Conservation (phyloP, 106 monocot genomes). For the Dioscorea zingiberensis region DNA sequence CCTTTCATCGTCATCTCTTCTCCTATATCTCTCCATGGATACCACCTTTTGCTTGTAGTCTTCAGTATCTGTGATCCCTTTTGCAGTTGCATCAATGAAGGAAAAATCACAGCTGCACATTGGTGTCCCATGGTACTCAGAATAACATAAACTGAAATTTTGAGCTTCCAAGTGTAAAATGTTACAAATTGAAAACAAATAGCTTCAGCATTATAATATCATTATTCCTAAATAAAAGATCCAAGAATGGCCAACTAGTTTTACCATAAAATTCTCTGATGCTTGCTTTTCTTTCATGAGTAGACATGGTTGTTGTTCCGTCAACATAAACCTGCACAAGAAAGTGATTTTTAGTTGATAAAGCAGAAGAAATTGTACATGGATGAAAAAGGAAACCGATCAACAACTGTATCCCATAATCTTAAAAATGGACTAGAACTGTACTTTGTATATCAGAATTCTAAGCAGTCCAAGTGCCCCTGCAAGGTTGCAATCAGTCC, state of each 20-base stretch:
- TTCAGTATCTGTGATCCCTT: conserved; percentile 81
- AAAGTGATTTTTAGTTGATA: background rate
- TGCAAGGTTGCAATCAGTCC: conserved; percentile 86
- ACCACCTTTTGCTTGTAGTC: conserved; percentile 74
- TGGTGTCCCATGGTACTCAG: background rate
- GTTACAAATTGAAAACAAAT: background rate
- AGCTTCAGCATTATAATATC: background rate
- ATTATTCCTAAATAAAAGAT: background rate
- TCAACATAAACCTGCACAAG: conserved; percentile 60
- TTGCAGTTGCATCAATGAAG: conserved; percentile 69
- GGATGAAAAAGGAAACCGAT: too few relatives aligned
- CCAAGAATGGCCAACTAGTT: background rate
- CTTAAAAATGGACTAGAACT: background rate
- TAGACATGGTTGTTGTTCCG: conserved; percentile 83
- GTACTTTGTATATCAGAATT: conserved; percentile 53
- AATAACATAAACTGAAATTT: background rate
- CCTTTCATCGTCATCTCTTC: conserved; percentile 41
- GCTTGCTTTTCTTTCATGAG: conserved; percentile 91
- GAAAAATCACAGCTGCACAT: conserved; percentile 53
- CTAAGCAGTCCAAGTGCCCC: conserved; percentile 76
- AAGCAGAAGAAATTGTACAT: too few relatives aligned
- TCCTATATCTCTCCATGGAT: conserved; percentile 68
- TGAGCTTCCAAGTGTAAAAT: background rate
- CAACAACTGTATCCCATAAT: too few relatives aligned
- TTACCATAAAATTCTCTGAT: conserved; percentile 89